Evolutionary conservation across 2,329 filamentous ascomycete species (phyloP).

Genomic region (Sclerotinia sclerotiorum): DNA sequence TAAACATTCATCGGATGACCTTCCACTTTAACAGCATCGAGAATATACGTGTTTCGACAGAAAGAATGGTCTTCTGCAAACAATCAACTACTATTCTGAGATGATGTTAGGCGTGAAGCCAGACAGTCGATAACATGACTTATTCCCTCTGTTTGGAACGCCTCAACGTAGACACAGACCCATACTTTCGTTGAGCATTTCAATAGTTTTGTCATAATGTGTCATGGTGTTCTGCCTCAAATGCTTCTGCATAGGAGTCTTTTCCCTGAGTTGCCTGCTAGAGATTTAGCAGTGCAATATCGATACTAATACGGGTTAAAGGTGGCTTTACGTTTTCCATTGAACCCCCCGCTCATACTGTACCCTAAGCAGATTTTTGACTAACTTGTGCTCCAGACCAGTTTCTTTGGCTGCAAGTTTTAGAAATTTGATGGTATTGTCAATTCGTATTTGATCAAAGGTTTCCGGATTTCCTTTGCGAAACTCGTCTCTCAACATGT

Average conservation of each 20-base stretch:
- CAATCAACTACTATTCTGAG: background rate
- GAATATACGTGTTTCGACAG: background rate
- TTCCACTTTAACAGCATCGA: background rate
- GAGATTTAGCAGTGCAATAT: background rate
- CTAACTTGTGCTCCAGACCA: slow-evolving; percentile 69
- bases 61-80: background rate
- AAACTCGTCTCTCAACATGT: slow-evolving; percentile 61
- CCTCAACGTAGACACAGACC: slow-evolving; percentile 58
- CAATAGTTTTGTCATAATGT: slow-evolving; percentile 68
- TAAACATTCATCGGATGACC: background rate
- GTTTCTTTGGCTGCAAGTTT: slow-evolving; percentile 60
- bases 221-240: slow-evolving; percentile 42
- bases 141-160: background rate
- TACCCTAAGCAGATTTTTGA: slow-evolving; percentile 66
- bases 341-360: slow-evolving; percentile 28
- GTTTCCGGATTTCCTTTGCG: slow-evolving; percentile 46
- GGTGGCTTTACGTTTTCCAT: slow-evolving; percentile 12
- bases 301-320: background rate
- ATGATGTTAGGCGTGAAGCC: background rate
- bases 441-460: slow-evolving; percentile 54
- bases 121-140: background rate
- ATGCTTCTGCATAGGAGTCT: slow-evolving; percentile 20
- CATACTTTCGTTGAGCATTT: slow-evolving; percentile 74
- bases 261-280: slow-evolving; percentile 8
- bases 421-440: slow-evolving; percentile 70